Percentiles rank a stretch among this genome's conserved stretches.
Conservation (phyloP, 75 land plant genomes). For the Cunninghamia lanceolata region DNA sequence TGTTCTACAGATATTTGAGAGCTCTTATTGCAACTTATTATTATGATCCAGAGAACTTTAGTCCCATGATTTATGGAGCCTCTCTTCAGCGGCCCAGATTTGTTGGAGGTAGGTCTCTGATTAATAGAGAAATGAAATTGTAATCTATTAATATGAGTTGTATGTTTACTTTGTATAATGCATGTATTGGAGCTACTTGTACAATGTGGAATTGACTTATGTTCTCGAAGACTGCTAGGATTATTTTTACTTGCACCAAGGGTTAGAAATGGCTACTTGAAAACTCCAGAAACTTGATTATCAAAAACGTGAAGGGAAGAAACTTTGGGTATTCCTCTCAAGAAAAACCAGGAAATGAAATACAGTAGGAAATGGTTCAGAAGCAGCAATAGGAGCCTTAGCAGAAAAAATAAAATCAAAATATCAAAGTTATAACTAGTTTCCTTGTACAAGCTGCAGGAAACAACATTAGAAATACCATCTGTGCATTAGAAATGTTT, state of each 20-base stretch:
- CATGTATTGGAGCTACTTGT: neutral
- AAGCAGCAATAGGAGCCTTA: too few species aligned
- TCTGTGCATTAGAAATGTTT: too few species aligned
- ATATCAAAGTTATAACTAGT: too few species aligned
- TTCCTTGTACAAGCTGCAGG: too few species aligned
- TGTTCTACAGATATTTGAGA: conserved; percentile 71
- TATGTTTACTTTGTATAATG: neutral
- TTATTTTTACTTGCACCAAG: neutral
- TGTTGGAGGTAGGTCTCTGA: conserved; percentile 66
- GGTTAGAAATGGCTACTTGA: neutral
- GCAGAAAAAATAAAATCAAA: too few species aligned
- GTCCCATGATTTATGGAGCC: conserved; percentile 72
- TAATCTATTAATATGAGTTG: neutral
- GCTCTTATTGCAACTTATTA: conserved; percentile 68
- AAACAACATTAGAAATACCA: too few species aligned
- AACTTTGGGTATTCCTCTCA: neutral
- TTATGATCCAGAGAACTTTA: conserved; percentile 55
- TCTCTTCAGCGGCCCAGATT: conserved; percentile 94
- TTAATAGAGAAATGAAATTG: neutral
- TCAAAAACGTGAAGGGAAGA: neutral
- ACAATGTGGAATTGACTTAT: neutral
- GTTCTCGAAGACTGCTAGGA: neutral
- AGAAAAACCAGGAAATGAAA: too few species aligned
- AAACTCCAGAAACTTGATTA: neutral
- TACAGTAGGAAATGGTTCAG: too few species aligned